Conservation (phyloP, 257 asterid species). For the Salvia miltiorrhiza region DNA sequence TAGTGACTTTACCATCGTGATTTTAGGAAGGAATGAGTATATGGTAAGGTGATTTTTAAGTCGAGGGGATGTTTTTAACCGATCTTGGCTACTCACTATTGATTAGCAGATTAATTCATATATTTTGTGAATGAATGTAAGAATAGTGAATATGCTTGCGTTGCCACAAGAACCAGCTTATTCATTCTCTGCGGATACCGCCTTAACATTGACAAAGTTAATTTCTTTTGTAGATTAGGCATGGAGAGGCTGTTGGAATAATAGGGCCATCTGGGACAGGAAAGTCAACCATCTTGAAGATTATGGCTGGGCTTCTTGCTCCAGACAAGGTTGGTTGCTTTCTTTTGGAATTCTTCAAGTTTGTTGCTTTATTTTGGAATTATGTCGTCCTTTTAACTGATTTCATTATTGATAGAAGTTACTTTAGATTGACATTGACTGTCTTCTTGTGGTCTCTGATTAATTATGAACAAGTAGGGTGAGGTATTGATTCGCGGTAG, state of each 20-base stretch:
- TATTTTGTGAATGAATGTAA: not conserved
- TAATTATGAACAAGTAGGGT: conserved; percentile 52
- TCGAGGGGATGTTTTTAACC: not conserved
- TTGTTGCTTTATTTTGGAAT: not conserved
- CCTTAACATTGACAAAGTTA: conserved; percentile 7
- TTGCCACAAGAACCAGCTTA: not conserved
- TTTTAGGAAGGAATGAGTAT: not conserved
- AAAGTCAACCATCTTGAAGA: conserved; percentile 91
- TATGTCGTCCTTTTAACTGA: conserved; percentile 7
- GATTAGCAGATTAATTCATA: not conserved
- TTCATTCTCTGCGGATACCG: not conserved
- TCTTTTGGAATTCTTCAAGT: conserved; percentile 19
- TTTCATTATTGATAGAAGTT: not conserved
- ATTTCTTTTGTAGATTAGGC: conserved; percentile 70
- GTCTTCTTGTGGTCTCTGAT: conserved; percentile 21
- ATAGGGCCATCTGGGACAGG: conserved; percentile 99
- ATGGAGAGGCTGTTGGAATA: conserved; percentile 98
- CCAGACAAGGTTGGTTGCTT: conserved; percentile 70
- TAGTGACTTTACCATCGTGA: not conserved
- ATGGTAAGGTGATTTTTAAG: not conserved
- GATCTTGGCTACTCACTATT: not conserved
- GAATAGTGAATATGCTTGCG: not conserved
- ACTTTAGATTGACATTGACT: conserved; percentile 14
- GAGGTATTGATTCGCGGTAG: conserved; percentile 90
- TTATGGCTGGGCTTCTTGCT: conserved; percentile 98